These are phyloP conservation scores for Erigeron canadensis DNA, from an alignment of 129 eudicot species.

Conservation along the genomic window DNA sequence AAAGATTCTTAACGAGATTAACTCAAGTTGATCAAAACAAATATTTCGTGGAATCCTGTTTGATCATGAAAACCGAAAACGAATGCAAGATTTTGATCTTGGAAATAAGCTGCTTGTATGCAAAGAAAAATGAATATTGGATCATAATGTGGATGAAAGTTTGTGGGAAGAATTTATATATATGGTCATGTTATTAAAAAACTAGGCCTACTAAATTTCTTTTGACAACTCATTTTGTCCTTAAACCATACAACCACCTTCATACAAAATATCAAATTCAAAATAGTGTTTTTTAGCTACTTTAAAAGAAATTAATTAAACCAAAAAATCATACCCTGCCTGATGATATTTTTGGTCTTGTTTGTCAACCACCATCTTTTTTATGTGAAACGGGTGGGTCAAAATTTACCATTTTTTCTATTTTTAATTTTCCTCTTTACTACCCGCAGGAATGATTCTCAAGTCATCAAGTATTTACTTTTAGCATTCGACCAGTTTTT, in stretches of 20 bases:
- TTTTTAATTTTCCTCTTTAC: too few species aligned
- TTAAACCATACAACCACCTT: constrained; percentile 34
- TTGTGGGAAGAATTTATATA: constrained; percentile 31
- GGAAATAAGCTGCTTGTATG: neutral
- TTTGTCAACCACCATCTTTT: constrained; percentile 24
- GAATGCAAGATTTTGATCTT: constrained; percentile 13
- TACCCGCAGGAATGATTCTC: too few species aligned
- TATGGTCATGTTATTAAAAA: constrained; percentile 22
- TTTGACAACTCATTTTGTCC: constrained; percentile 40
- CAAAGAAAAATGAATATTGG: neutral
- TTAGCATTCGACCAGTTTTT: too few species aligned
- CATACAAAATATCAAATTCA: constrained; percentile 30
- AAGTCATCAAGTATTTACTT: too few species aligned
- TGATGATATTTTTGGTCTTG: constrained; percentile 27
- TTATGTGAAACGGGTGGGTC: constrained; percentile 13
- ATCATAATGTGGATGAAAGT: constrained; percentile 20
- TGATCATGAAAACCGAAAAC: constrained; percentile 24
- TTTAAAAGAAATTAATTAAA: constrained; percentile 13
- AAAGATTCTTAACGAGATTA: neutral
- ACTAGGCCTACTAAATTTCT: constrained; percentile 35
- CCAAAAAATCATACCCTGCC: neutral
- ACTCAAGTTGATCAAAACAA: neutral
- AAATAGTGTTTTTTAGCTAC: constrained; percentile 32
- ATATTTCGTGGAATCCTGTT: constrained; percentile 14
- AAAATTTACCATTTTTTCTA: neutral